phyloP scores from a whole-genome alignment of 306 rosid genomes.

The Carpinus fangiana region DNA sequence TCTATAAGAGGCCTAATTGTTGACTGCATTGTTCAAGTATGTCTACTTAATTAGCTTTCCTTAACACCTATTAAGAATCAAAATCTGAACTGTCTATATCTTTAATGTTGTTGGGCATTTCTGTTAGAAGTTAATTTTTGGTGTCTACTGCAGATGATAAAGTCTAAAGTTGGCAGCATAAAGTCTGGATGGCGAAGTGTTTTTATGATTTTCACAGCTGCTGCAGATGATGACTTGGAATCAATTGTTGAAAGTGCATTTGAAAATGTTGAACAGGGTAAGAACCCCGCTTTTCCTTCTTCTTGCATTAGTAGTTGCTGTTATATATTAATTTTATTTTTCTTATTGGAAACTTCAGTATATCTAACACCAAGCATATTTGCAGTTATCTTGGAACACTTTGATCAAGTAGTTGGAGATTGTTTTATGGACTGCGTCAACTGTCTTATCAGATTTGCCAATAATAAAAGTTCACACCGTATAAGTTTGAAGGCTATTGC shows the following conservation, averaged over 20 bases:
- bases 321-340: constrained; percentile 21
- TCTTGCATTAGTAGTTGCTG: constrained; percentile 16
- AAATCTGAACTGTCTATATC: neutral
- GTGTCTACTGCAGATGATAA: constrained; percentile 76
- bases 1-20: constrained; percentile 91
- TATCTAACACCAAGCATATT: constrained; percentile 49
- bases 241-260: constrained; percentile 97
- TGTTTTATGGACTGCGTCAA: constrained; percentile 99
- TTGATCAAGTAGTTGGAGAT: constrained; percentile 99
- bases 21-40: constrained; percentile 98
- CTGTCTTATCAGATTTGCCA: constrained; percentile 96
- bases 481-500: constrained; percentile 99
- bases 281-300: constrained; percentile 30
- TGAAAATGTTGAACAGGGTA: constrained; percentile 99
- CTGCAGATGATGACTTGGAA: constrained; percentile 99
- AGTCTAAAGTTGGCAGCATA: constrained; percentile 96
- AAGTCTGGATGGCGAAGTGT: constrained; percentile 99
- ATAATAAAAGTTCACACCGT: constrained; percentile 86
- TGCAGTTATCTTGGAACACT: constrained; percentile 99
- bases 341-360: constrained; percentile 13
- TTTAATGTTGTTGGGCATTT: constrained; percentile 12
- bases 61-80: neutral
- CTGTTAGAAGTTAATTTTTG: constrained; percentile 28
- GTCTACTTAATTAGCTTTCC: constrained; percentile 23
- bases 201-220: constrained; percentile 96